These are phyloP conservation scores for Trichoderma orchidacearum DNA, from an alignment of 495 filamentous ascomycete genomes.

Conservation along the genomic window DNA sequence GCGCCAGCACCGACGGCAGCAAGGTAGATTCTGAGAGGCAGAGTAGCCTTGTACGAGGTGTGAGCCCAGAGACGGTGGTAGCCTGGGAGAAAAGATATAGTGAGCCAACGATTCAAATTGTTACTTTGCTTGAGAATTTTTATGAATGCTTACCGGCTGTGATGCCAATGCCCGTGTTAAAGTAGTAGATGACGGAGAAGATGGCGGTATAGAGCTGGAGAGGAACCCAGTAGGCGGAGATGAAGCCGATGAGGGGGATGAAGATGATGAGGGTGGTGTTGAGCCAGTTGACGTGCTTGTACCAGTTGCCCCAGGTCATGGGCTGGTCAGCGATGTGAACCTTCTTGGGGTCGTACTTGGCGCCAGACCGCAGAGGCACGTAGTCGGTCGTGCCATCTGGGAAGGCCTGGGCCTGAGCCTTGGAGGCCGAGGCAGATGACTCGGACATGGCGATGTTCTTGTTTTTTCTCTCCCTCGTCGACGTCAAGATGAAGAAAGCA, in stretches of 20 bases:
- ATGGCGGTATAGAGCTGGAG: slow-evolving; percentile 60
- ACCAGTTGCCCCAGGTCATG: slow-evolving; percentile 80
- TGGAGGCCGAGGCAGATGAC: slow-evolving; percentile 13
- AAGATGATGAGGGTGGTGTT: slow-evolving; percentile 79
- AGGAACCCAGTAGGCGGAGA: slow-evolving; percentile 73
- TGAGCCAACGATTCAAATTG: too few relatives aligned
- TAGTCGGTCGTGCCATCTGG: slow-evolving; percentile 36
- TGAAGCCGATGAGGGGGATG: slow-evolving; percentile 63
- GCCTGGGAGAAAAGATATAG: slow-evolving; percentile 33
- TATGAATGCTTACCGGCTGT: slow-evolving; percentile 50
- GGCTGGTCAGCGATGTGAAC: slow-evolving; percentile 43
- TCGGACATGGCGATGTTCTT: slow-evolving; percentile 26
- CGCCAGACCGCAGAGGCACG: slow-evolving; percentile 24
- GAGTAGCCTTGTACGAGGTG: slow-evolving; percentile 79
- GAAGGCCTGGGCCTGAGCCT: slow-evolving; percentile 22
- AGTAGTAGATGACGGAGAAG: slow-evolving; percentile 83
- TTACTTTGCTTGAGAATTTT: background rate
- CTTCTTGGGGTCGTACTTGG: slow-evolving; percentile 35
- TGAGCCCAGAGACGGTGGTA: slow-evolving; percentile 95
- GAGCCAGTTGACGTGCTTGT: slow-evolving; percentile 95
- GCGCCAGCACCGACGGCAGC: slow-evolving; percentile 87
- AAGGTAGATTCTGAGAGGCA: slow-evolving; percentile 84
- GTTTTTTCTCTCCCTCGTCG: background rate
- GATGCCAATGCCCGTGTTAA: slow-evolving; percentile 80
- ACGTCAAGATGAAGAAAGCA: background rate